These are phyloP conservation scores for Alnus glutinosa DNA, from an alignment of 306 rosid genomes.

Conservation along the genomic window DNA sequence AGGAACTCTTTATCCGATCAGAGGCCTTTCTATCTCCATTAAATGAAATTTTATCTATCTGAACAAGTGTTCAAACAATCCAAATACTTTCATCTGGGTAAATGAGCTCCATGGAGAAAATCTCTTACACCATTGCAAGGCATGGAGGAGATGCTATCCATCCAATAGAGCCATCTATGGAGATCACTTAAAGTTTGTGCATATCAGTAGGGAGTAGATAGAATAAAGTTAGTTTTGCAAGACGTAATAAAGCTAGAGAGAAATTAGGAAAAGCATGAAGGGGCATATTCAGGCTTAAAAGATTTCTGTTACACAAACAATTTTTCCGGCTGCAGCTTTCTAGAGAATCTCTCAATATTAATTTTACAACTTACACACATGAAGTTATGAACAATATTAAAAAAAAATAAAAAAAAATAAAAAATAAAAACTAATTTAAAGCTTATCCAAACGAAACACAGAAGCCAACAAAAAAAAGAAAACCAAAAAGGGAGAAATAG, in stretches of 20 bases:
- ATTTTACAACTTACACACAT: slow-evolving; percentile 11
- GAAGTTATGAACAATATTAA: background rate
- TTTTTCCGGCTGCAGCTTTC: background rate
- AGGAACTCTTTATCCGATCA: too few species aligned
- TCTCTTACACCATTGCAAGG: too few species aligned
- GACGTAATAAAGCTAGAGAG: background rate
- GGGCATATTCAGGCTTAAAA: background rate
- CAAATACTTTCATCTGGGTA: too few species aligned
- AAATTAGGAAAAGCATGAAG: background rate
- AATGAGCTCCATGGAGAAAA: too few species aligned
- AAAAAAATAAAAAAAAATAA: slow-evolving; percentile 31
- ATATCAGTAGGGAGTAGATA: too few species aligned
- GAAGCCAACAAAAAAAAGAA: background rate
- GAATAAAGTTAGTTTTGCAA: background rate
- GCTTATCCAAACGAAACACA: slow-evolving; percentile 19
- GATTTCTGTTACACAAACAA: background rate
- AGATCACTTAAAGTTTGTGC: too few species aligned
- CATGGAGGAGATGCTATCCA: too few species aligned
- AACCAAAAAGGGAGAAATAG: background rate
- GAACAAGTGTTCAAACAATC: too few species aligned
- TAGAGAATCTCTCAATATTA: background rate
- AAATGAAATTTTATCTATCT: too few species aligned
- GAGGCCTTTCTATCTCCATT: too few species aligned
- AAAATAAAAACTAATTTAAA: slow-evolving; percentile 22
- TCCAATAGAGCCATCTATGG: too few species aligned